Conservation (phyloP, 352 stramenopile genomes). For the Phytophthora pini region DNA sequence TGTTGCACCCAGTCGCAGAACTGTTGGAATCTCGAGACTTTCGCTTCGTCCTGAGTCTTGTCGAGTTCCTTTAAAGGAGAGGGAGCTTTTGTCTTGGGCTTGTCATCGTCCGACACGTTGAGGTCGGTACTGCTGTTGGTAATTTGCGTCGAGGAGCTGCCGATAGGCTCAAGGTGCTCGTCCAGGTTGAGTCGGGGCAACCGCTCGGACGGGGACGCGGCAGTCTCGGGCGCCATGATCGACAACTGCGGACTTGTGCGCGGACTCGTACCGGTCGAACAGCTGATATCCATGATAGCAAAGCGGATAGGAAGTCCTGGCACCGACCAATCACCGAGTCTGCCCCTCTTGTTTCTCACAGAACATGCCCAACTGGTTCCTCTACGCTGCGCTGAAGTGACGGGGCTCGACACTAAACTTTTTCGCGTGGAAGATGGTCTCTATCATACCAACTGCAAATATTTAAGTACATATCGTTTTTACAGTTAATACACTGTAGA, state of each 20-base stretch:
- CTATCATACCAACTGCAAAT: not conserved
- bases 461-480: no score
- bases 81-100: slow-evolving; percentile 16
- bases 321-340: slow-evolving; percentile 18
- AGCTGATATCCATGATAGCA: slow-evolving; percentile 28
- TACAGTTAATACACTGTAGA: no score
- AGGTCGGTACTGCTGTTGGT: not conserved
- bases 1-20: slow-evolving; percentile 57
- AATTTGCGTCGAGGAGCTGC: slow-evolving; percentile 3
- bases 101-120: slow-evolving; percentile 11
- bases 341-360: slow-evolving; percentile 12
- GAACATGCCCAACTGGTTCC: not conserved
- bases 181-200: slow-evolving; percentile 31
- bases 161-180: slow-evolving; percentile 15
- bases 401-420: not conserved
- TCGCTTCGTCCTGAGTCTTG: slow-evolving; percentile 4
- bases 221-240: slow-evolving; percentile 21
- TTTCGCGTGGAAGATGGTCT: no score
- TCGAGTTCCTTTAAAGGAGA: slow-evolving; percentile 12
- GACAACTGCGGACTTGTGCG: slow-evolving; percentile 13
- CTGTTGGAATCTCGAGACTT: slow-evolving; percentile 40
- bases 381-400: slow-evolving; percentile 1
- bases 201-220: slow-evolving; percentile 17
- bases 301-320: slow-evolving; percentile 25
- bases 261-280: slow-evolving; percentile 7